phyloP scores from a whole-genome alignment of 306 rosid species.

The Rubus idaeus region DNA sequence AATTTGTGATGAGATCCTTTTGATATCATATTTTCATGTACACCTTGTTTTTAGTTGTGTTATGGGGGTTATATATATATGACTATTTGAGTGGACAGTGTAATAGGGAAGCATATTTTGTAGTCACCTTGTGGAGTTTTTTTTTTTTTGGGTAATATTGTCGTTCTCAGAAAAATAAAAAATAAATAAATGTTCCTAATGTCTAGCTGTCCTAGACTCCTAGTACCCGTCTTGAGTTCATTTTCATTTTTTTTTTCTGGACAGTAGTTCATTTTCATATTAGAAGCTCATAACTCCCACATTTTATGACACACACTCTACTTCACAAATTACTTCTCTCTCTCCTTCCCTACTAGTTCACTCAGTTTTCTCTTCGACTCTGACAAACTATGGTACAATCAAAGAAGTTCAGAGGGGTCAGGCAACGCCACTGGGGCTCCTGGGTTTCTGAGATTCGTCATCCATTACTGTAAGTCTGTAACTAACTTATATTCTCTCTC shows the following conservation, averaged over 20 bases:
- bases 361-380: background rate
- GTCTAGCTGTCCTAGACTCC: background rate
- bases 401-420: conserved; percentile 81
- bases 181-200: background rate
- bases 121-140: too few relatives aligned
- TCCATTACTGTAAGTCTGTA: conserved; percentile 51
- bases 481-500: too few relatives aligned
- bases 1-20: too few relatives aligned
- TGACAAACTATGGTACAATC: conserved; percentile 49
- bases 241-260: background rate
- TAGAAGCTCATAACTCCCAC: conserved; percentile 31
- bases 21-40: too few relatives aligned
- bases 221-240: background rate
- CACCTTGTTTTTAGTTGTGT: too few relatives aligned
- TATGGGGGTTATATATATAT: too few relatives aligned
- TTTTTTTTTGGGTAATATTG: too few relatives aligned
- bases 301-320: background rate
- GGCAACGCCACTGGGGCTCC: conserved; percentile 94
- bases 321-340: background rate
- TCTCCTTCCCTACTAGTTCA: background rate
- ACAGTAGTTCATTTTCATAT: conserved; percentile 9
- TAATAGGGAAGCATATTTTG: too few relatives aligned
- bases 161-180: too few relatives aligned
- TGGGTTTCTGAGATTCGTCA: conserved; percentile 95
- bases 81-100: too few relatives aligned